phyloP scores from a whole-genome alignment of 2,329 filamentous ascomycete genomes.

The Alternaria sp. region DNA sequence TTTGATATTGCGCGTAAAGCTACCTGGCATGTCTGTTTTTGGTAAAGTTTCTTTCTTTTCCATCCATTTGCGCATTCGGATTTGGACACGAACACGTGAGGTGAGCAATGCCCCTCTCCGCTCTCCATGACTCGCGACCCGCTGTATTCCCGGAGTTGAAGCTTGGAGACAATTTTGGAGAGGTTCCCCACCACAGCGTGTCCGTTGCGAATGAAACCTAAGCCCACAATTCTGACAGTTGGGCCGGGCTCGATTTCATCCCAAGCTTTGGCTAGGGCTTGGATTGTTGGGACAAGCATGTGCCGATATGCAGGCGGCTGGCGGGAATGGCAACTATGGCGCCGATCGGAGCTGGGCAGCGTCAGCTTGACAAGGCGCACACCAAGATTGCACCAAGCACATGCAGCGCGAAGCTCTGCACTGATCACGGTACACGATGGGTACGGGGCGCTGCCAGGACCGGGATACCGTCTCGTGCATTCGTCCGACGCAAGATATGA shows the following conservation, averaged over 20 bases:
- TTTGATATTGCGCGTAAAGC: neutral
- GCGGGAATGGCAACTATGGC: conserved; percentile 8
- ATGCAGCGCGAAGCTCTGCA: conserved; percentile 1
- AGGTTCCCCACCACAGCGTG: conserved; percentile 10
- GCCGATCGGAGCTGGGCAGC: conserved; percentile 13
- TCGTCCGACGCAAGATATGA: neutral
- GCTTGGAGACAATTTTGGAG: conserved; percentile 19
- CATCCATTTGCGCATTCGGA: neutral
- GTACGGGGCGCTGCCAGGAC: neutral
- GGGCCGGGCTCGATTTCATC: conserved; percentile 4
- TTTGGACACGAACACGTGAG: conserved; percentile 10
- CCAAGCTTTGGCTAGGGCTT: conserved; percentile 15
- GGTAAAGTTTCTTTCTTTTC: neutral
- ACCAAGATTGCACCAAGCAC: conserved; percentile 11
- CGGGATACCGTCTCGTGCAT: conserved; percentile 1
- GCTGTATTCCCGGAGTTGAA: conserved; percentile 5
- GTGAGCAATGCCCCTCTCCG: conserved; percentile 9
- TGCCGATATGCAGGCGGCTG: conserved; percentile 12
- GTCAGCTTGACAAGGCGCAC: conserved; percentile 12
- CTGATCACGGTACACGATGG: conserved; percentile 6
- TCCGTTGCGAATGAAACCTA: conserved; percentile 6
- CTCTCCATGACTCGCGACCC: conserved; percentile 2
- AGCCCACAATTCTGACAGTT: conserved; percentile 8
- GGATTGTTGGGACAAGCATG: conserved; percentile 20
- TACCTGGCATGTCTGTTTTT: neutral